Base-by-base conservation (phyloP, 495 filamentous ascomycete genomes). In the Neurospora sp. region DNA sequence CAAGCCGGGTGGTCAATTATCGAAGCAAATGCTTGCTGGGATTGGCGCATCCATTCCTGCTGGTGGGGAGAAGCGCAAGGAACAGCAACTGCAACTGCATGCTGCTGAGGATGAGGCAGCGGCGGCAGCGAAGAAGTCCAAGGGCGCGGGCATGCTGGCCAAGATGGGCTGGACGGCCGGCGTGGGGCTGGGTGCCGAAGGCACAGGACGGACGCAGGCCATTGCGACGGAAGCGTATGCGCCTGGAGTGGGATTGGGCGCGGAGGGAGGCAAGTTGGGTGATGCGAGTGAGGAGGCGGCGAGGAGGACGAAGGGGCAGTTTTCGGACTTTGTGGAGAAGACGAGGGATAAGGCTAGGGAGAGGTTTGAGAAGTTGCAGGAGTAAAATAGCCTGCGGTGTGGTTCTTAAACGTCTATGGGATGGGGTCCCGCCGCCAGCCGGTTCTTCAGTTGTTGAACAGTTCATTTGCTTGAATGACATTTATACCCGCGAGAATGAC, bases 111-210 rank as follows among this genome's bases (percentile, higher is more conserved):
- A 76, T 39, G 74, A 48, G 6, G 77, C 77, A 37, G 75, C 74
- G n/a, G 41, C 75, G 5, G 70, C 75, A 39, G 75, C 74, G 77
- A 70, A 83, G 23, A 86, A 87, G 72, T 94, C 92, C n/a, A 97
- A 94, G 83, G 94, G 94, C 35, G 92, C 92, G 7, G 89, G 91
- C 1, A 83, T 98, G 40, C 87, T 98, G 8, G 90, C 91, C 70
- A 97, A 97, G 83, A 96, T 97, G 93, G 94, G 94, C 18, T 97
- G 92, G 92, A 90, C 86, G 14, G 88, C 88, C 3, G 94, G 94
- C 1, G 86, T 90, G 72, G 94, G 94, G 2, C 84, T 98, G 23
- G 94, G 94, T 59, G 92, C 91, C 3, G 88, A 91, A 75, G 92
- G 94, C 0, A 89, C 90, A 1, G 94, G 94, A 4, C 88, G 90